Conservation (phyloP, 768 basidiomycete species). For the Inosperma sp. region DNA sequence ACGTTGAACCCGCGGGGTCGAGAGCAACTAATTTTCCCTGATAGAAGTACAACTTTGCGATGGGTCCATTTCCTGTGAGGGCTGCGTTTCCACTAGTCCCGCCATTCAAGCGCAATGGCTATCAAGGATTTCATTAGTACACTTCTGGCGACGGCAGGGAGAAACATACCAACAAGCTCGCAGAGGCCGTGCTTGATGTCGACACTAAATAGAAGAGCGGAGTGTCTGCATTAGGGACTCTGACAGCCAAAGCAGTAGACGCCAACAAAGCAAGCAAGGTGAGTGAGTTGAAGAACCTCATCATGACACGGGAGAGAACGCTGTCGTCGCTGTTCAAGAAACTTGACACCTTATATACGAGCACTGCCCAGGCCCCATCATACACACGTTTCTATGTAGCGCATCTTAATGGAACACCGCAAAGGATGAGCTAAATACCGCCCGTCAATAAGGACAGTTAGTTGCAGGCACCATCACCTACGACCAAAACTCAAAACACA, state of each 20-base stretch:
- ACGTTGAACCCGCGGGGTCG: conserved; percentile 17
- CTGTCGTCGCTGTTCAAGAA: no score
- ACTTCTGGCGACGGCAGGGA: not conserved
- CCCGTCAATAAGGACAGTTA: no score
- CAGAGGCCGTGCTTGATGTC: conserved; percentile 14
- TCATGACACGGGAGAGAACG: no score
- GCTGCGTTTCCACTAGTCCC: conserved; percentile 22
- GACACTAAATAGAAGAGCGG: conserved; percentile 35
- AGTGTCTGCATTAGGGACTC: conserved; percentile 28
- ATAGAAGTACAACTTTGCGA: conserved; percentile 31
- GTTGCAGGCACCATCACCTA: no score
- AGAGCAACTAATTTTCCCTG: conserved; percentile 23
- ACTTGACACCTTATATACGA: no score
- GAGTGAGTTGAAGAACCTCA: conserved; percentile 7
- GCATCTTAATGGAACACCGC: no score
- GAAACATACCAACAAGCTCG: conserved; percentile 24
- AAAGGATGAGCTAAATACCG: no score
- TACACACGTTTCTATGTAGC: no score
- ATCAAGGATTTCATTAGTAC: not conserved
- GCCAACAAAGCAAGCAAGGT: conserved; percentile 11
- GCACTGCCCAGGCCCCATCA: no score
- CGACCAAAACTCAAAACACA: no score
- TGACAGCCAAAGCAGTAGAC: conserved; percentile 11
- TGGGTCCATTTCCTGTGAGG: conserved; percentile 24
- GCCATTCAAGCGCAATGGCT: conserved; percentile 29